Conservation (phyloP, 148 eudicot species). For the Fagopyrum homotropicum region DNA sequence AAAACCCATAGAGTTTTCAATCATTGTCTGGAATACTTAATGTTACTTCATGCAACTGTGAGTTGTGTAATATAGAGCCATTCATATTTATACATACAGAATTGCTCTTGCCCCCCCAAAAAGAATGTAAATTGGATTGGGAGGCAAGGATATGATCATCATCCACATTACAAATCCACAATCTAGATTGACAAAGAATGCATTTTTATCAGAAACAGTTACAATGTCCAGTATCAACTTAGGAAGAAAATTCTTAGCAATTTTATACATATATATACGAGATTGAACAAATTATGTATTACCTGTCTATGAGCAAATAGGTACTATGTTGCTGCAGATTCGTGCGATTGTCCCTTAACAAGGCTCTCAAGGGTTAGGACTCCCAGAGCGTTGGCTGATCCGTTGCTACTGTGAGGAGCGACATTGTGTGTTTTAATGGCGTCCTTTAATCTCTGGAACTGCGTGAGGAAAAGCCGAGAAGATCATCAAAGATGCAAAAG, state of each 20-base stretch:
- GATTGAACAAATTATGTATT: background rate
- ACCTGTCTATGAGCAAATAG: background rate
- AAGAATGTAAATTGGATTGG: background rate
- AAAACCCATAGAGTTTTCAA: too few relatives aligned
- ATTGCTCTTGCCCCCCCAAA: background rate
- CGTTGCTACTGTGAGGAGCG: slow-evolving; percentile 46
- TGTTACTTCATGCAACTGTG: background rate
- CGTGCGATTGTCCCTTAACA: slow-evolving; percentile 27
- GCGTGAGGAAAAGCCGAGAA: slow-evolving; percentile 14
- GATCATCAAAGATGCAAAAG: background rate
- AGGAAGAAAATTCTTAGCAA: background rate
- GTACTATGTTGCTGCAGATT: slow-evolving; percentile 18
- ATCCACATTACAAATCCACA: background rate
- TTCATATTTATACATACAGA: background rate
- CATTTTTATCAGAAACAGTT: background rate
- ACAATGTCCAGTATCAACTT: slow-evolving; percentile 1
- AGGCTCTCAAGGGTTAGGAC: slow-evolving; percentile 41
- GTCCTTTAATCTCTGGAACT: slow-evolving; percentile 94
- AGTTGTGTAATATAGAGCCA: background rate
- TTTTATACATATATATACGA: slow-evolving; percentile 10
- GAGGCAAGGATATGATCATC: background rate
- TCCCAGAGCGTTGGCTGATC: slow-evolving; percentile 41
- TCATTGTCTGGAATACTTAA: background rate
- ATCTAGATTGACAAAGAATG: slow-evolving; percentile 7
- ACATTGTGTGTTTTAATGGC: slow-evolving; percentile 64